Evolutionary conservation across 2,329 filamentous ascomycete species (phyloP).

Genomic region (Sclerotinia spermophila): DNA sequence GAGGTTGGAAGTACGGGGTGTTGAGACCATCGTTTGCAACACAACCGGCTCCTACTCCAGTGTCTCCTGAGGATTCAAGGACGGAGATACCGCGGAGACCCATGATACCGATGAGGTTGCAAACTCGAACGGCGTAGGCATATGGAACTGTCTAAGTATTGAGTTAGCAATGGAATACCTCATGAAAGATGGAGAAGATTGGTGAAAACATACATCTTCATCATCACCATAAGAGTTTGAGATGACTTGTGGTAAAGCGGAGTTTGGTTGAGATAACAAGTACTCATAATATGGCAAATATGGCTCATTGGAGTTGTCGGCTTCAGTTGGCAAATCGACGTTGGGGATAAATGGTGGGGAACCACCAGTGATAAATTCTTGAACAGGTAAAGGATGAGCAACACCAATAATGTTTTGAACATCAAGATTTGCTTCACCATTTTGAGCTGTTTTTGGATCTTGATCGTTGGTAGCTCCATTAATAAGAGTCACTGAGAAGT

Average conservation of each 20-base stretch:
- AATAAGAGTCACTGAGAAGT: constrained; percentile 43
- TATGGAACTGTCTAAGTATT: constrained; percentile 45
- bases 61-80: constrained; percentile 51
- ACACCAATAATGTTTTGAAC: constrained; percentile 53
- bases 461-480: constrained; percentile 44
- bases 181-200: neutral
- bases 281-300: constrained; percentile 54
- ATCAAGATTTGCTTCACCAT: constrained; percentile 40
- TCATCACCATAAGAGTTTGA: constrained; percentile 58
- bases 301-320: constrained; percentile 49
- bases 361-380: constrained; percentile 54
- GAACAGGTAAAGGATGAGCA: constrained; percentile 50
- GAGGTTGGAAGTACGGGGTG: constrained; percentile 49
- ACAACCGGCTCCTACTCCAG: constrained; percentile 47
- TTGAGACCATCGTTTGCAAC: constrained; percentile 54
- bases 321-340: constrained; percentile 27
- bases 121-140: constrained; percentile 52
- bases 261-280: constrained; percentile 45
- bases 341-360: constrained; percentile 51
- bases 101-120: constrained; percentile 50
- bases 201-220: constrained; percentile 39
- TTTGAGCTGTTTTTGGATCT: constrained; percentile 25
- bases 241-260: constrained; percentile 51
- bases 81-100: constrained; percentile 51
- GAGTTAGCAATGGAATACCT: neutral